phyloP scores from a whole-genome alignment of 768 basidiomycete genomes.

The Mycena capillaripes region DNA sequence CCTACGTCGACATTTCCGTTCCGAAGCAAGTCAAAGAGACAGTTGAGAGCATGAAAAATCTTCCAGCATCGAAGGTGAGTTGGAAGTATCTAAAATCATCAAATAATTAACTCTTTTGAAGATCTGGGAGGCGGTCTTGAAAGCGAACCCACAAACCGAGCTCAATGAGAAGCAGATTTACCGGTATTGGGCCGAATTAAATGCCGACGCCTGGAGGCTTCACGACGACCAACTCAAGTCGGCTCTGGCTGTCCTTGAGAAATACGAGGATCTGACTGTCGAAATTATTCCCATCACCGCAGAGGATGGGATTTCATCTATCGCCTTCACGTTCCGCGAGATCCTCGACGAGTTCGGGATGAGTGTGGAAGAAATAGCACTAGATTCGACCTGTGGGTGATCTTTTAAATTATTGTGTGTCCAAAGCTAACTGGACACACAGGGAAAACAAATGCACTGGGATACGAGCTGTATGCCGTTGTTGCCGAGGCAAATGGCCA shows the following conservation, averaged over 20 bases:
- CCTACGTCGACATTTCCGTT: neutral
- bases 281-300: neutral
- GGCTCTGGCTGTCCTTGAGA: neutral
- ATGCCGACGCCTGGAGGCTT: neutral
- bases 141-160: neutral
- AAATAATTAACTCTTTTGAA: neutral
- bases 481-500: conserved; percentile 9
- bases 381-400: neutral
- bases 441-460: neutral
- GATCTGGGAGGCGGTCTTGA: neutral
- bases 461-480: neutral
- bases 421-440: neutral
- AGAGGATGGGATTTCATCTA: neutral
- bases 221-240: conserved; percentile 17
- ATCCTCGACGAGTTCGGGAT: neutral
- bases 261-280: neutral
- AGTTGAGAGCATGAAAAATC: neutral
- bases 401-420: neutral
- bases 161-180: conserved; percentile 10
- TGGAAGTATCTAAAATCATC: neutral
- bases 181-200: neutral
- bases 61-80: no score
- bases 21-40: neutral
- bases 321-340: neutral
- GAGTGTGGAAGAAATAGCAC: neutral